Conservation (phyloP, 768 basidiomycete genomes). For the Suillus fuscotomentosus region DNA sequence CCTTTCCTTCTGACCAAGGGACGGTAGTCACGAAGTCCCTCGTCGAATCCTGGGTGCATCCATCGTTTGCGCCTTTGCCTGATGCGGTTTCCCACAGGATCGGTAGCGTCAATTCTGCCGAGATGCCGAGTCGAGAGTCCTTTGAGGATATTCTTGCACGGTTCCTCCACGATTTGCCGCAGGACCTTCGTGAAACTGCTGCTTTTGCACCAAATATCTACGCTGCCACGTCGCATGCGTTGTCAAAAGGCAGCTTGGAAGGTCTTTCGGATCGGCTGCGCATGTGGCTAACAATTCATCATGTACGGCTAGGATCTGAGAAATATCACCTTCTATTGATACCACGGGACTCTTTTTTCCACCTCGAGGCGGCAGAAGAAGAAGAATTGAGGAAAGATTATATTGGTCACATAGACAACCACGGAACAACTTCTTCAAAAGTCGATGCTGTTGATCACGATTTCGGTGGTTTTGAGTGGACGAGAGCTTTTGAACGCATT, state of each 20-base stretch:
- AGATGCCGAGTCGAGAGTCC: constrained; percentile 56
- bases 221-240: constrained; percentile 45
- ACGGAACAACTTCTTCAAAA: constrained; percentile 11
- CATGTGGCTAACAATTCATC: constrained; percentile 59
- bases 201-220: constrained; percentile 56
- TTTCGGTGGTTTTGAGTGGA: constrained; percentile 31
- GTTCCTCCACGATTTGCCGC: constrained; percentile 51
- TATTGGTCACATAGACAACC: constrained; percentile 36
- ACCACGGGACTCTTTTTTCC: constrained; percentile 60
- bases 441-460: constrained; percentile 17
- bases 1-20: constrained; percentile 37
- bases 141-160: constrained; percentile 50
- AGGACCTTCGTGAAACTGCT: constrained; percentile 60
- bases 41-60: constrained; percentile 59
- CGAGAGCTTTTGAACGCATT: constrained; percentile 53
- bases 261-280: constrained; percentile 40
- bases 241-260: constrained; percentile 35
- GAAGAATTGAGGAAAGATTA: constrained; percentile 50
- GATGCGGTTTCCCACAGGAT: constrained; percentile 55
- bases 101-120: constrained; percentile 47
- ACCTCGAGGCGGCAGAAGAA: constrained; percentile 46
- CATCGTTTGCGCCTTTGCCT: constrained; percentile 60
- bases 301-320: constrained; percentile 59
- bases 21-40: constrained; percentile 38
- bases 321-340: constrained; percentile 56